phyloP scores from a whole-genome alignment of 306 rosid species.

The Mimosa bimucronata region DNA sequence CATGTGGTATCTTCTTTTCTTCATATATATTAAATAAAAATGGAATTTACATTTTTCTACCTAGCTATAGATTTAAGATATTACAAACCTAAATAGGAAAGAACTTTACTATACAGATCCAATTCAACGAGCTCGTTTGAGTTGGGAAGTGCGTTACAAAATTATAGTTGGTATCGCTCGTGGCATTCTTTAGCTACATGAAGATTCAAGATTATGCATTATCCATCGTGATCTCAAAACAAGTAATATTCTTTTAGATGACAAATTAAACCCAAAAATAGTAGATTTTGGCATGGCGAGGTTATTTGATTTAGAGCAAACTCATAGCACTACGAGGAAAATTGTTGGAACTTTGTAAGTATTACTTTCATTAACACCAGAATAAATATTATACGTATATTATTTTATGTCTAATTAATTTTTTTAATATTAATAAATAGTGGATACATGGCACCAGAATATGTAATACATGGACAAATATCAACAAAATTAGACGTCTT shows the following conservation, averaged over 20 bases:
- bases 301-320: slow-evolving; percentile 39
- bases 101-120: no score
- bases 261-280: slow-evolving; percentile 51
- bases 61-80: no score
- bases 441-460: neutral
- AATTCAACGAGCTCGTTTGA: slow-evolving; percentile 22
- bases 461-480: neutral
- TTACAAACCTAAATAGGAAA: no score
- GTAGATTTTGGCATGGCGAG: slow-evolving; percentile 65
- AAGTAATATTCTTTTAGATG: slow-evolving; percentile 56
- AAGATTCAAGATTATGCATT: slow-evolving; percentile 51
- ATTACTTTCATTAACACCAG: no score
- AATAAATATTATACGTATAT: neutral
- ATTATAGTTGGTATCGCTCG: slow-evolving; percentile 48
- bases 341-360: slow-evolving; percentile 69
- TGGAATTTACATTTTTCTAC: no score
- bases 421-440: neutral
- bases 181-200: slow-evolving; percentile 58
- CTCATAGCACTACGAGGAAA: slow-evolving; percentile 28
- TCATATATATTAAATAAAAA: no score
- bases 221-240: slow-evolving; percentile 64
- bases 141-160: neutral
- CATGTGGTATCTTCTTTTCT: no score
- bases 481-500: neutral
- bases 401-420: neutral